Evolutionary conservation across 225 moss, liverwort and hornwort species (phyloP).

Genomic region (Pleurozium schreberi): DNA sequence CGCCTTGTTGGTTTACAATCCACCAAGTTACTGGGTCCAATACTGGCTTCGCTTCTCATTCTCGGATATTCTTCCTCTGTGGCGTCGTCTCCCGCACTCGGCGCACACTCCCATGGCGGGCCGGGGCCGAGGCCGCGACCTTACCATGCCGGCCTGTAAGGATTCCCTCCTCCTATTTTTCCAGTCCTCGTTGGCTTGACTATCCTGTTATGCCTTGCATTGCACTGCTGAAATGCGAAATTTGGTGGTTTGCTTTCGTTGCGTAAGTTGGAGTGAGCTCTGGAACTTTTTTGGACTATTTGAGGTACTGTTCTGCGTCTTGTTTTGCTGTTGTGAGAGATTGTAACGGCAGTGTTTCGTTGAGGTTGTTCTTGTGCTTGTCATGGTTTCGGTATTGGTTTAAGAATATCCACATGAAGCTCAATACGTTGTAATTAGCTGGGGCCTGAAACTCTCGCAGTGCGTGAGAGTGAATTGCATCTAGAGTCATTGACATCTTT

Average conservation of each 20-base stretch:
- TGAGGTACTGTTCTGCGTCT: not conserved
- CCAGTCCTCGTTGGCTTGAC: not conserved
- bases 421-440: not conserved
- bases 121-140: slow-evolving; percentile 61
- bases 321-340: not conserved
- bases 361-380: not conserved
- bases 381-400: not conserved
- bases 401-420: not conserved
- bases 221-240: not conserved
- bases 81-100: not conserved
- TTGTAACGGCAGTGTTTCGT: not conserved
- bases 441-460: not conserved
- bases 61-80: not conserved
- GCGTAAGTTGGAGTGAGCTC: not conserved
- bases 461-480: not conserved
- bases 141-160: slow-evolving; percentile 58
- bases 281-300: not conserved
- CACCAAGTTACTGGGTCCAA: not conserved
- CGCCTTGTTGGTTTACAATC: not conserved
- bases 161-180: not conserved
- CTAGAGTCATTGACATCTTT: not conserved
- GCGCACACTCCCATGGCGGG: slow-evolving; percentile 33
- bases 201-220: not conserved
- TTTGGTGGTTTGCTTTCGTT: not conserved
- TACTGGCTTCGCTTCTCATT: not conserved